phyloP scores from a whole-genome alignment of 192 early-diverging fungal species.

The Coemansia guatemalensis region DNA sequence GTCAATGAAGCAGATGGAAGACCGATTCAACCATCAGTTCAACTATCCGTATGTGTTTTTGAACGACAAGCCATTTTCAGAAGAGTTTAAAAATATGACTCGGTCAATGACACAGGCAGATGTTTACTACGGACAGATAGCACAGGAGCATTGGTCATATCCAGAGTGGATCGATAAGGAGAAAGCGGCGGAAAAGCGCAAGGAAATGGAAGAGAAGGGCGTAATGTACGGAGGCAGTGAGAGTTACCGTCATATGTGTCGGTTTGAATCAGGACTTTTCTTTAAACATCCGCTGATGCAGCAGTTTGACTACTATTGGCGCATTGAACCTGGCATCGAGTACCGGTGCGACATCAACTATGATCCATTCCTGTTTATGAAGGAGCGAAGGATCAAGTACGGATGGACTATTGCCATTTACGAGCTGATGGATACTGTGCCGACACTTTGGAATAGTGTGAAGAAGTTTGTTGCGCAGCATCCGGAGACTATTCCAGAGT shows the following conservation, averaged over 20 bases:
- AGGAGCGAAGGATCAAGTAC: slow-evolving; percentile 39
- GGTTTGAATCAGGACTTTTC: slow-evolving; percentile 47
- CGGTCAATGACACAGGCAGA: slow-evolving; percentile 57
- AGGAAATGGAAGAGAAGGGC: slow-evolving; percentile 54
- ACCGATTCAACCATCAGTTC: slow-evolving; percentile 74
- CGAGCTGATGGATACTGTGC: slow-evolving; percentile 50
- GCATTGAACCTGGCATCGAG: slow-evolving; percentile 49
- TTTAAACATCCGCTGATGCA: slow-evolving; percentile 45
- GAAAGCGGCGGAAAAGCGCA: slow-evolving; percentile 48
- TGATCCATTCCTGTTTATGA: slow-evolving; percentile 55
- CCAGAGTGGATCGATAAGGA: slow-evolving; percentile 71
- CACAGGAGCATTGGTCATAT: slow-evolving; percentile 72
- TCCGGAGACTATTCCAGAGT: slow-evolving; percentile 22
- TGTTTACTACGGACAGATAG: slow-evolving; percentile 63
- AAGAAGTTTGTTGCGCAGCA: slow-evolving; percentile 50
- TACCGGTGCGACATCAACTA: slow-evolving; percentile 55
- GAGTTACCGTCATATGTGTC: slow-evolving; percentile 52
- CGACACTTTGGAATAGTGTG: slow-evolving; percentile 49
- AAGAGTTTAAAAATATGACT: slow-evolving; percentile 65
- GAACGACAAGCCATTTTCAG: slow-evolving; percentile 71
- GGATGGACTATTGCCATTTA: slow-evolving; percentile 48
- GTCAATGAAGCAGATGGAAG: slow-evolving; percentile 73
- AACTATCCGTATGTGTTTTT: slow-evolving; percentile 85
- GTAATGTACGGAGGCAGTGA: slow-evolving; percentile 49
- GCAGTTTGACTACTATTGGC: slow-evolving; percentile 55